Percentiles rank a stretch among this genome's conserved stretches.
Conservation (phyloP, 2,329 filamentous ascomycete species). For the Penicillium palitans region DNA sequence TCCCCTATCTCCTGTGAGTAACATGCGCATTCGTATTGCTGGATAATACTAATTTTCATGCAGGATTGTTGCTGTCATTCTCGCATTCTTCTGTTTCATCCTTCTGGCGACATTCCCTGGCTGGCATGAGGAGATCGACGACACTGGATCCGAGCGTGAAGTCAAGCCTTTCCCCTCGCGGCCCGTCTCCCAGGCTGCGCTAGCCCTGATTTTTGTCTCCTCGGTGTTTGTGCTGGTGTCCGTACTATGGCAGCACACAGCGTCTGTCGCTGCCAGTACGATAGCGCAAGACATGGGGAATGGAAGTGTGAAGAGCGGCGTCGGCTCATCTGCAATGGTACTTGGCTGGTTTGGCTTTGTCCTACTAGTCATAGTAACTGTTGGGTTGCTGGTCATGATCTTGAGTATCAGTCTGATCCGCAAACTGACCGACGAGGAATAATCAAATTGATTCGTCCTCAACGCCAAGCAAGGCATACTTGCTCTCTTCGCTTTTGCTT, state of each 20-base stretch:
- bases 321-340: conserved; percentile 94
- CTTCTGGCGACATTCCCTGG: conserved; percentile 95
- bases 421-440: conserved; percentile 53
- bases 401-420: conserved; percentile 81
- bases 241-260: conserved; percentile 72
- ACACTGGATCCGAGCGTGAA: conserved; percentile 77
- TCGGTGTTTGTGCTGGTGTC: conserved; percentile 66
- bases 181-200: conserved; percentile 85
- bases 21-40: background rate
- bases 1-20: conserved; percentile 88
- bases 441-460: conserved; percentile 4
- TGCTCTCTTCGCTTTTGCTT: conserved; percentile 9
- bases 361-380: conserved; percentile 89
- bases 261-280: conserved; percentile 89
- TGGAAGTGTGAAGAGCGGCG: conserved; percentile 79
- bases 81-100: conserved; percentile 93
- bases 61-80: conserved; percentile 95
- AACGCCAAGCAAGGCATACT: background rate
- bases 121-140: conserved; percentile 90
- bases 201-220: conserved; percentile 82
- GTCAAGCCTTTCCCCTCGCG: conserved; percentile 92
- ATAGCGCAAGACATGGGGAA: conserved; percentile 93
- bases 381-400: conserved; percentile 94
- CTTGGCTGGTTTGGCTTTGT: conserved; percentile 97
- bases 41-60: conserved; percentile 8